phyloP scores from a whole-genome alignment of 768 basidiomycete genomes.

The Boletus insuetus region DNA sequence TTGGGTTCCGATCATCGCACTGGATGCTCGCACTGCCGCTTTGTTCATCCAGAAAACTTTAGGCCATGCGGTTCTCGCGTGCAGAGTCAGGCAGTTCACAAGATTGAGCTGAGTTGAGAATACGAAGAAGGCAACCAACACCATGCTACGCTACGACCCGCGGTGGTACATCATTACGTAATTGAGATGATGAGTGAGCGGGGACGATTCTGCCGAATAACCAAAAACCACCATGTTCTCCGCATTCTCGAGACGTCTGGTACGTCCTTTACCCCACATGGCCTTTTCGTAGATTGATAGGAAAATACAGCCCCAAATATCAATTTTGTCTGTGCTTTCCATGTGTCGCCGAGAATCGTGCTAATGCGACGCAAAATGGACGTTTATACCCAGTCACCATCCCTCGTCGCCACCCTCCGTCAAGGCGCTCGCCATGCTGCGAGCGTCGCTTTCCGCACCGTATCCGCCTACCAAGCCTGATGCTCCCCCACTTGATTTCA shows the following conservation, averaged over 20 bases:
- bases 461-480: constrained; percentile 54
- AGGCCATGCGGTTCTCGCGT: constrained; percentile 13
- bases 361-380: constrained; percentile 1
- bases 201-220: background rate
- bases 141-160: too few relatives aligned
- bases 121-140: background rate
- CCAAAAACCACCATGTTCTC: constrained; percentile 29
- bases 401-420: constrained; percentile 62
- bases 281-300: background rate
- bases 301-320: constrained; percentile 50
- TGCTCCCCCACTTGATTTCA: constrained; percentile 58
- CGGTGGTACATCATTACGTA: constrained; percentile 4
- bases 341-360: constrained; percentile 6
- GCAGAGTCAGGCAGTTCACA: background rate
- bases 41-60: background rate
- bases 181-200: background rate
- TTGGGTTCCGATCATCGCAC: constrained; percentile 13
- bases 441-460: constrained; percentile 53
- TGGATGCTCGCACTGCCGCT: background rate
- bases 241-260: constrained; percentile 36
- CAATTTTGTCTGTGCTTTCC: constrained; percentile 54
- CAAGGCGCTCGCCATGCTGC: constrained; percentile 58
- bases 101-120: background rate
- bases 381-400: constrained; percentile 48
- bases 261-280: constrained; percentile 18